These are phyloP conservation scores for Wickerhamomyces ciferrii DNA, from an alignment of 805 yeast genomes.

Conservation along the genomic window DNA sequence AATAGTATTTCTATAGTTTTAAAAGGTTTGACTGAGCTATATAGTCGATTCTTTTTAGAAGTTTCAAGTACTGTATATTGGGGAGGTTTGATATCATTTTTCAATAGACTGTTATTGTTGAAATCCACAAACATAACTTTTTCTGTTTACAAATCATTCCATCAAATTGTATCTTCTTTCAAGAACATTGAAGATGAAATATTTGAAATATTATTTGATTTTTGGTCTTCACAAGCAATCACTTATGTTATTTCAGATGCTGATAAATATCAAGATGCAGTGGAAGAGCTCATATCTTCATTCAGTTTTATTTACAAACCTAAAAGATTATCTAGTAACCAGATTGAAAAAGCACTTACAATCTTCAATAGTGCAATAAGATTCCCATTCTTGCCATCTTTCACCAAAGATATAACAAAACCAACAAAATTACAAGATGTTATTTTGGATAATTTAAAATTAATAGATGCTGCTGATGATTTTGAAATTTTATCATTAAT, in stretches of 20 bases:
- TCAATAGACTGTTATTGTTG: slow-evolving; percentile 32
- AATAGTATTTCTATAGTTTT: slow-evolving; percentile 61
- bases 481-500: slow-evolving; percentile 37
- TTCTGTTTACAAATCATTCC: slow-evolving; percentile 49
- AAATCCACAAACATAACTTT: slow-evolving; percentile 49
- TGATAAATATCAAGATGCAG: slow-evolving; percentile 50
- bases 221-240: slow-evolving; percentile 44
- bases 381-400: slow-evolving; percentile 67
- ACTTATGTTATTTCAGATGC: slow-evolving; percentile 35
- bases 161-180: slow-evolving; percentile 38
- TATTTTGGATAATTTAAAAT: slow-evolving; percentile 44
- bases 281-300: slow-evolving; percentile 48
- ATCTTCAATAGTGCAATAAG: slow-evolving; percentile 61
- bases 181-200: slow-evolving; percentile 25
- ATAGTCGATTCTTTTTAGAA: slow-evolving; percentile 41
- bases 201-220: slow-evolving; percentile 36
- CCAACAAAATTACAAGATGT: slow-evolving; percentile 61
- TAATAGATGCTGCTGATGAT: slow-evolving; percentile 24
- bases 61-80: slow-evolving; percentile 39
- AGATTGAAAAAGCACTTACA: slow-evolving; percentile 46
- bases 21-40: slow-evolving; percentile 63
- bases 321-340: slow-evolving; percentile 23
- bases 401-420: slow-evolving; percentile 45
- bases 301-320: slow-evolving; percentile 45
- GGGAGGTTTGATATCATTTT: slow-evolving; percentile 49